phyloP scores from a whole-genome alignment of 2,329 filamentous ascomycete species.

The Trichoderma koningii region DNA sequence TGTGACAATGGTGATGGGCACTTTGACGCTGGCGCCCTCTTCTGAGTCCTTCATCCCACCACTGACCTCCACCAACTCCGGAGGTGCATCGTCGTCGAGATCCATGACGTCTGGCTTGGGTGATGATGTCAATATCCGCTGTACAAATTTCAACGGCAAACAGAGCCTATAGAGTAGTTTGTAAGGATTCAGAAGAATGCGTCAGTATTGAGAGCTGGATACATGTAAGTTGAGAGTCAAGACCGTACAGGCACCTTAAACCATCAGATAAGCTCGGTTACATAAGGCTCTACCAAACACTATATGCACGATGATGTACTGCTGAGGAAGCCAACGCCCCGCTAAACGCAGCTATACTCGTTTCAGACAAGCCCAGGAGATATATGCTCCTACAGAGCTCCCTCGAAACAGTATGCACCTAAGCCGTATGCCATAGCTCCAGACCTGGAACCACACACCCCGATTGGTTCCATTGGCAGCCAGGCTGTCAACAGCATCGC shows the following conservation, averaged over 20 bases:
- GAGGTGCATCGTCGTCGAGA: conserved; percentile 66
- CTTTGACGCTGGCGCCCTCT: conserved; percentile 62
- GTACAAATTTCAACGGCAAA: no score
- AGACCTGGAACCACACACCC: conserved; percentile 3
- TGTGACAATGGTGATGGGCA: conserved; percentile 84
- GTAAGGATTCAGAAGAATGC: background rate
- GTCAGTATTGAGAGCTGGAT: background rate
- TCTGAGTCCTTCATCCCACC: conserved; percentile 41
- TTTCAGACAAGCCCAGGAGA: background rate
- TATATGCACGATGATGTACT: conserved; percentile 26
- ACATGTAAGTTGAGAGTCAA: background rate
- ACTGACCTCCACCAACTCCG: conserved; percentile 60
- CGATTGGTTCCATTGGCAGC: conserved; percentile 12
- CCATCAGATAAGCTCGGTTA: background rate
- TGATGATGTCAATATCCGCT: background rate
- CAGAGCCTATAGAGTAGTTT: background rate
- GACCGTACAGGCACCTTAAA: background rate
- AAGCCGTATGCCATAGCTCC: conserved; percentile 18
- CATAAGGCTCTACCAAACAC: conserved; percentile 9
- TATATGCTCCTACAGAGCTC: conserved; percentile 33
- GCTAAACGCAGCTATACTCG: conserved; percentile 16
- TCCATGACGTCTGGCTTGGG: conserved; percentile 51
- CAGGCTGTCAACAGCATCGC: conserved; percentile 26
- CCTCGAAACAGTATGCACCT: conserved; percentile 27
- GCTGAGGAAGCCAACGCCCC: conserved; percentile 24